Conservation (phyloP, 805 yeast genomes). For the Lipomyces spencermartinsiae region DNA sequence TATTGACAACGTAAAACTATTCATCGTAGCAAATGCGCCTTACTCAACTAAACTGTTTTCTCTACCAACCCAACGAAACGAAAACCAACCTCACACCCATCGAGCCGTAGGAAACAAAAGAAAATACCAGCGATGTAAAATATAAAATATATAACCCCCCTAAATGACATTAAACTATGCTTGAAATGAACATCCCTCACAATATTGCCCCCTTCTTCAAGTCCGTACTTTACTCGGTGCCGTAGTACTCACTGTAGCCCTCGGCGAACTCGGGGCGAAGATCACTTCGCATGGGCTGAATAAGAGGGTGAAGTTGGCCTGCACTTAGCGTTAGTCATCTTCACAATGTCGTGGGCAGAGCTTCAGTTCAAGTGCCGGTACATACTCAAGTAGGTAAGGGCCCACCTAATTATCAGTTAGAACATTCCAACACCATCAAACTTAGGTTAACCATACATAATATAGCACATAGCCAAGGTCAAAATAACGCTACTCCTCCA, state of each 20-base stretch:
- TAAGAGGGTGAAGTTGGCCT: constrained; percentile 81
- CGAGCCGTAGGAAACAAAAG: constrained; percentile 15
- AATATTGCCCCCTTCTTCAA: constrained; percentile 12
- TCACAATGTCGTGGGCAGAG: background rate
- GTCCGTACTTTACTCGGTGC: constrained; percentile 24
- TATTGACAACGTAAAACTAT: background rate
- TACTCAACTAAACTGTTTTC: constrained; percentile 19
- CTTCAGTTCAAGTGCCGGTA: background rate
- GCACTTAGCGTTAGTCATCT: constrained; percentile 21
- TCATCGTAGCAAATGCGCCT: constrained; percentile 8
- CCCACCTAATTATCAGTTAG: constrained; percentile 55
- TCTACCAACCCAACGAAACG: constrained; percentile 30
- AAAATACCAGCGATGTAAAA: background rate
- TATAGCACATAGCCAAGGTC: constrained; percentile 70
- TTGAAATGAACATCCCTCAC: background rate
- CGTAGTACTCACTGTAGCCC: constrained; percentile 38
- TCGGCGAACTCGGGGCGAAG: constrained; percentile 77
- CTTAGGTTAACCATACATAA: constrained; percentile 52
- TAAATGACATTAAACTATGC: constrained; percentile 28
- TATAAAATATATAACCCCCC: background rate
- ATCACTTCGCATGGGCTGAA: constrained; percentile 84
- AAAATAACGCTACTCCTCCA: constrained; percentile 71
- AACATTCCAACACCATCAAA: background rate
- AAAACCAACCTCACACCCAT: constrained; percentile 25
- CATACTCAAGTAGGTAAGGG: constrained; percentile 72